Percentiles rank a stretch among this genome's conserved stretches.
These are phyloP conservation scores for Rhexocercosporidium sp. DNA, from an alignment of 2,329 filamentous ascomycete species.

Conservation along the genomic window DNA sequence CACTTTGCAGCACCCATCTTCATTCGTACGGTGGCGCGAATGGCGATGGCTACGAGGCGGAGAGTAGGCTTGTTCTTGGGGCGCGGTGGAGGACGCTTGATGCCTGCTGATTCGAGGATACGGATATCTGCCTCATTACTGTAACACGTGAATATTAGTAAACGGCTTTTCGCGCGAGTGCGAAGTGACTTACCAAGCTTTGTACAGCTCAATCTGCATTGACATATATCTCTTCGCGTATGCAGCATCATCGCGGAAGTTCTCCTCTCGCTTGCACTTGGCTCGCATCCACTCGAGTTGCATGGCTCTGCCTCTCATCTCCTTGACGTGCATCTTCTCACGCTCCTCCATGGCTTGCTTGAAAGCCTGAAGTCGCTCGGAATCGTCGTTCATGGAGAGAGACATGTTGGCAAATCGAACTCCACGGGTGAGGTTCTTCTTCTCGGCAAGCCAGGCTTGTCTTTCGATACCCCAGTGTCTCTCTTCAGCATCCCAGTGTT, in stretches of 20 bases:
- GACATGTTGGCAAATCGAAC: constrained; percentile 48
- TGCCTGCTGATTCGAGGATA: constrained; percentile 78
- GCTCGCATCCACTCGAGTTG: constrained; percentile 93
- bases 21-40: constrained; percentile 58
- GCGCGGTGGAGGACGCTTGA: constrained; percentile 45
- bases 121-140: constrained; percentile 93
- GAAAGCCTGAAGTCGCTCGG: constrained; percentile 45
- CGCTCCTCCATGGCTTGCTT: constrained; percentile 43
- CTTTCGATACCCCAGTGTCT: not conserved
- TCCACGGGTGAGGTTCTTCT: constrained; percentile 45
- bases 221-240: constrained; percentile 87
- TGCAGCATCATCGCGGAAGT: constrained; percentile 78
- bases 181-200: constrained; percentile 77
- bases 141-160: constrained; percentile 29
- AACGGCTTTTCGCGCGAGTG: not conserved
- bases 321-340: constrained; percentile 72
- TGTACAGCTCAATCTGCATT: constrained; percentile 80
- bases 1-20: constrained; percentile 53
- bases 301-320: constrained; percentile 81
- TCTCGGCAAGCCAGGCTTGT: constrained; percentile 49
- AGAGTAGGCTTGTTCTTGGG: constrained; percentile 43
- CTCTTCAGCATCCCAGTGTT: constrained; percentile 9
- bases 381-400: constrained; percentile 44
- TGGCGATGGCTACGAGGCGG: constrained; percentile 52
- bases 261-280: constrained; percentile 78